Percentiles rank a stretch among this genome's conserved stretches.
These are phyloP conservation scores for Xylaria digitata DNA, from an alignment of 2,329 filamentous ascomycete genomes.

Conservation along the genomic window DNA sequence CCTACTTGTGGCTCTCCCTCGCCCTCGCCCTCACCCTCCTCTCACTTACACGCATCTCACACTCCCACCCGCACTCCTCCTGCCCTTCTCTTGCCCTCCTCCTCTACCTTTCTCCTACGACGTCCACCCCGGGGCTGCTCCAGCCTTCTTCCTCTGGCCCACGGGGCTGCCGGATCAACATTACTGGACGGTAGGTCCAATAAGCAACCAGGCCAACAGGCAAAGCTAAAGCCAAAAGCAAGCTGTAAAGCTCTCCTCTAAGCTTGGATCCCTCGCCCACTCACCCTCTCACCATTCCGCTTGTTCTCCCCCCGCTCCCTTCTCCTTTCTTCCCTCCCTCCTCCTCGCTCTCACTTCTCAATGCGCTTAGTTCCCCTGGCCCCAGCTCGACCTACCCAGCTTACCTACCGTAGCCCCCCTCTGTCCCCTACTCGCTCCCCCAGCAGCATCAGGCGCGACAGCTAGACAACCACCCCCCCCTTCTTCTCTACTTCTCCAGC, in stretches of 20 bases:
- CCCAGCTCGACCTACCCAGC: constrained; percentile 33
- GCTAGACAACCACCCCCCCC: constrained; percentile 43
- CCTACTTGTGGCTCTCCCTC: constrained; percentile 32
- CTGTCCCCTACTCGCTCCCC: constrained; percentile 35
- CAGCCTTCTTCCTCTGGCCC: constrained; percentile 35
- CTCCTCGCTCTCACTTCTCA: constrained; percentile 33
- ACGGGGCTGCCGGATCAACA: constrained; percentile 33
- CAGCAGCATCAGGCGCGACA: constrained; percentile 46
- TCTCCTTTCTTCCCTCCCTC: constrained; percentile 28
- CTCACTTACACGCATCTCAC: constrained; percentile 35
- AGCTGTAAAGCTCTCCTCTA: constrained; percentile 31
- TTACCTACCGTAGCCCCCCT: constrained; percentile 29
- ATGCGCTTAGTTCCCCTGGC: constrained; percentile 21
- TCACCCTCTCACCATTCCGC: constrained; percentile 15
- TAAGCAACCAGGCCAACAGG: constrained; percentile 31
- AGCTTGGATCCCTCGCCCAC: constrained; percentile 27
- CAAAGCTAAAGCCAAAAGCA: constrained; percentile 34
- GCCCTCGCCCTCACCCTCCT: not conserved
- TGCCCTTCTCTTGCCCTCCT: not conserved
- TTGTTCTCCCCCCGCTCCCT: constrained; percentile 30
- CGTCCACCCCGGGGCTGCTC: constrained; percentile 39
- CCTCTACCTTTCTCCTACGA: constrained; percentile 23
- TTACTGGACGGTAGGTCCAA: constrained; percentile 32
- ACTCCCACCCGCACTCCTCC: constrained; percentile 29
- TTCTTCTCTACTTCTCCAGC: constrained; percentile 36